These are phyloP conservation scores for Neurospora cerealis DNA, from an alignment of 495 filamentous ascomycete species.

Conservation along the genomic window DNA sequence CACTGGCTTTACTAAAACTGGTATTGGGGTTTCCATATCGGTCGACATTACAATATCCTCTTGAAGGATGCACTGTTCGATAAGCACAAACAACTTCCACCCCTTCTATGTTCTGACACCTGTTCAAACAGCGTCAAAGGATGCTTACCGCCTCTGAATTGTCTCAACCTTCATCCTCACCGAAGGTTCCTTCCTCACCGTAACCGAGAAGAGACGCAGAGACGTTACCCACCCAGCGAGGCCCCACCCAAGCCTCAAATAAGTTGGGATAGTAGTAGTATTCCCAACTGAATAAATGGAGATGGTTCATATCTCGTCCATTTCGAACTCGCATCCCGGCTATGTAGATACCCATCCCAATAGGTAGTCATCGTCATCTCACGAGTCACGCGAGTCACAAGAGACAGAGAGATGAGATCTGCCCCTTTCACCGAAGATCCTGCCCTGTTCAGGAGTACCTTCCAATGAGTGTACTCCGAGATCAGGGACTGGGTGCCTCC, in stretches of 20 bases:
- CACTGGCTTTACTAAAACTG: not conserved
- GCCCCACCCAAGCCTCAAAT: not conserved
- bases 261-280: not conserved
- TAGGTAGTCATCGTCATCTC: not conserved
- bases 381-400: not conserved
- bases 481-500: not conserved
- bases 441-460: not conserved
- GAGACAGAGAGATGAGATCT: not conserved
- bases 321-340: not conserved
- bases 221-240: not conserved
- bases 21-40: not conserved
- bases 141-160: not conserved
- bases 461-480: not conserved
- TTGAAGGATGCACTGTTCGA: not conserved
- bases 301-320: not conserved
- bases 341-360: not conserved
- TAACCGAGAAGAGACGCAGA: not conserved
- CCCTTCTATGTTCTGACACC: not conserved
- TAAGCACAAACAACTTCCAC: not conserved
- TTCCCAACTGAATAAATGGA: not conserved
- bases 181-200: not conserved
- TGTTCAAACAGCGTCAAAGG: not conserved
- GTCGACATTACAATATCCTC: not conserved
- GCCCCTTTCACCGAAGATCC: not conserved
- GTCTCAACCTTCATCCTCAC: not conserved